A percentile compares a stretch with the other conserved stretches of the same genome.
Evolutionary conservation across 768 basidiomycete genomes (phyloP).

Genomic region (Podaxis sp.): DNA sequence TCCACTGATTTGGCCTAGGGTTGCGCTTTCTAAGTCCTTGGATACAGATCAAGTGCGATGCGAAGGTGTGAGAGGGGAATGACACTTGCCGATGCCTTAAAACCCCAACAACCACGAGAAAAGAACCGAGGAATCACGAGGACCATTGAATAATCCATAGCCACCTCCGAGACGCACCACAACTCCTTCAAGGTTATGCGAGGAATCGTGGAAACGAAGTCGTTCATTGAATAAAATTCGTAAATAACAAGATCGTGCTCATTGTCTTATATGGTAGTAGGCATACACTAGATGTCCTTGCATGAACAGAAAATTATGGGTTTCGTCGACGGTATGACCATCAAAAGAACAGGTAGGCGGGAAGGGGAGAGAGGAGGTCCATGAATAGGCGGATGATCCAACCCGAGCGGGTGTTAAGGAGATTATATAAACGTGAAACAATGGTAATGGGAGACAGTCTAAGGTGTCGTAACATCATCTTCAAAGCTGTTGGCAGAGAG

Average conservation of each 20-base stretch:
- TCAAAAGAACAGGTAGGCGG: constrained; percentile 1
- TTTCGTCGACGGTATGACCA: constrained; percentile 6
- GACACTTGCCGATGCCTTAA: neutral
- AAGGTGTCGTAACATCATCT: constrained; percentile 41
- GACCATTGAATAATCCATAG: neutral
- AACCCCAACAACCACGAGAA: constrained; percentile 3
- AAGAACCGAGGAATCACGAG: neutral
- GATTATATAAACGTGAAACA: constrained; percentile 26
- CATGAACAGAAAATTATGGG: constrained; percentile 22
- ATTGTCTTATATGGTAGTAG: constrained; percentile 42
- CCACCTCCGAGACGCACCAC: neutral
- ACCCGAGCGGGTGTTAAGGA: constrained; percentile 25
- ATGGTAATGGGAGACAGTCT: constrained; percentile 26
- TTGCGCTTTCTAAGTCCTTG: neutral
- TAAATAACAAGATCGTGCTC: constrained; percentile 30
- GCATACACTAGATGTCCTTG: constrained; percentile 47
- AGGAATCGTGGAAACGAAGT: neutral
- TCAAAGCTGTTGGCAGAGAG: constrained; percentile 66
- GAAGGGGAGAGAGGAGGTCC: constrained; percentile 24
- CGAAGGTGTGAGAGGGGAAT: neutral
- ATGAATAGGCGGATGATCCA: constrained; percentile 30
- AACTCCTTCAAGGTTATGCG: neutral
- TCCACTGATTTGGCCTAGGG: neutral
- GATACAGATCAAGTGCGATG: neutral
- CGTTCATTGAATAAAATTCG: constrained; percentile 13